Base-by-base conservation (phyloP, 192 early-diverging fungal genomes). In the Thoreauomyces humboldtii region DNA sequence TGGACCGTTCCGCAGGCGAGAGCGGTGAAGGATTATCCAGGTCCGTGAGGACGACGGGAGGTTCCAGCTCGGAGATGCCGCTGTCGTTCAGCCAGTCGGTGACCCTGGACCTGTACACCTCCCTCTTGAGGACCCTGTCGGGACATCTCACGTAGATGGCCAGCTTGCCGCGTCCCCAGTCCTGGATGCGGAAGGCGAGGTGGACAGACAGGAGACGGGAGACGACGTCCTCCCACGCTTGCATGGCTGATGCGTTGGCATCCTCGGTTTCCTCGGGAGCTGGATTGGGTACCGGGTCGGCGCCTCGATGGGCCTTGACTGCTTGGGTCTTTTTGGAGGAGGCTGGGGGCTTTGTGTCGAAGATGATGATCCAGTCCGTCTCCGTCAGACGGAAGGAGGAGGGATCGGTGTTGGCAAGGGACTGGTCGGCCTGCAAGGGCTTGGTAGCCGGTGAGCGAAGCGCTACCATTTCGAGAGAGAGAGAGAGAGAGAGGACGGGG, bases 151-250 rank as follows among this genome's bases (percentile, higher is more conserved):
- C 62, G 28, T 70, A 65, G 9, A 77, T 54, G 4, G 63, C 63
- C 22, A n/a, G 71, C 71, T 48, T 80, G 0, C 31, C 48, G 9
- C 33, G 14, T 62, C 58, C 73, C 61, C 59, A 86, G 76, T 46
- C 78, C 73, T 81, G 77, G 34, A 90, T 77, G 72, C 88, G 82
- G 33, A 83, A 81, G 22, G 73, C 67, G 21, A 93, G 83, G 5
- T 86, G 84, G 0, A 84, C 89, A 2, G 61, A 59, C 6, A 70
- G 41, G 57, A 92, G 75, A 24, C 83, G 81, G 21, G 29, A 53
- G 22, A 88, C 73, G 19, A 90, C 51, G 32, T 74, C 63, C 28
- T 76, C 58, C 66, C 88, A 83, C 0, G 84, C 83, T 2, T 71
- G 63, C 27, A 69, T 29, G 7, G 76, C 77, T 35, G 22, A 17